phyloP scores from a whole-genome alignment of 306 rosid species.

The Begonia peltatifolia region DNA sequence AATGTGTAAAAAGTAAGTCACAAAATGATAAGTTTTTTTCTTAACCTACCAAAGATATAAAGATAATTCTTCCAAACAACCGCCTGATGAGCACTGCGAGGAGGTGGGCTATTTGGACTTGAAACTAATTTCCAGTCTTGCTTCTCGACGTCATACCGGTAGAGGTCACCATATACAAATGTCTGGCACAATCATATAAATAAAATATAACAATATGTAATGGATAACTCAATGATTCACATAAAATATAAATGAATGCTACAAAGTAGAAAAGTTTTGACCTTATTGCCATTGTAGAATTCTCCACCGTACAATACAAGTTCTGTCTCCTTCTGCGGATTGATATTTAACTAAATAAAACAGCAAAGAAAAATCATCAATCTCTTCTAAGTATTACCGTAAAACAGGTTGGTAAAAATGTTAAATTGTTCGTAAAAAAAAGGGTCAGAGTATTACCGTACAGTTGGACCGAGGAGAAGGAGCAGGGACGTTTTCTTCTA shows the following conservation, averaged over 20 bases:
- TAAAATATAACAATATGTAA: neutral
- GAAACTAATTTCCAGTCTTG: slow-evolving; percentile 82
- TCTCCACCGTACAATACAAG: slow-evolving; percentile 85
- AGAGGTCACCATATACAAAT: slow-evolving; percentile 74
- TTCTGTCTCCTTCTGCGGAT: slow-evolving; percentile 94
- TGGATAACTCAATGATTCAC: too few species aligned
- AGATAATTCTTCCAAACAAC: slow-evolving; percentile 93
- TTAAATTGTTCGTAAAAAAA: neutral
- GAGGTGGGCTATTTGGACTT: slow-evolving; percentile 97
- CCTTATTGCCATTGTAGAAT: slow-evolving; percentile 95
- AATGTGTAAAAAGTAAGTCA: too few species aligned
- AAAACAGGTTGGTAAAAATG: neutral
- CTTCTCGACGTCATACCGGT: slow-evolving; percentile 77
- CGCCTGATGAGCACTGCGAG: slow-evolving; percentile 95
- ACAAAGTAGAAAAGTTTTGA: slow-evolving; percentile 8
- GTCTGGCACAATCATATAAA: slow-evolving; percentile 42
- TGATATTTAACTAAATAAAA: slow-evolving; percentile 47
- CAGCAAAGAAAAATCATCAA: neutral
- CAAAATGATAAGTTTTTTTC: neutral
- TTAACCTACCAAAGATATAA: slow-evolving; percentile 59
- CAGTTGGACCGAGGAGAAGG: slow-evolving; percentile 94
- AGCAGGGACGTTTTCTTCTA: slow-evolving; percentile 86
- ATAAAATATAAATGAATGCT: neutral
- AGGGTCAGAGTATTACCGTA: slow-evolving; percentile 28
- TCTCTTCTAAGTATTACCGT: neutral